Base-by-base conservation (phyloP, 495 filamentous ascomycete species). In the Talaromyces trachyspermus region DNA sequence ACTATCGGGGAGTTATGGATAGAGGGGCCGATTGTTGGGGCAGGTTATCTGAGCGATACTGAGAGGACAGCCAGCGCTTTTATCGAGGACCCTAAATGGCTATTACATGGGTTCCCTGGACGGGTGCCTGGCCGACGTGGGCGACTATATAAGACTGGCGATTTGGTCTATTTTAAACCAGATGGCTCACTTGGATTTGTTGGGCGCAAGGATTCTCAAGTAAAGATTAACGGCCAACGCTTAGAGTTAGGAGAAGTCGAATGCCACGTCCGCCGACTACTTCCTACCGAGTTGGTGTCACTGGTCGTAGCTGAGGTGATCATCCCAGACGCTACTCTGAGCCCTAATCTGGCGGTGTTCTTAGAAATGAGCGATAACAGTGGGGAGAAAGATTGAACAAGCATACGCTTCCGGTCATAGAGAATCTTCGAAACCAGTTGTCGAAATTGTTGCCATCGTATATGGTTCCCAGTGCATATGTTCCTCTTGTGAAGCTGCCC, bases 231-330 rank as follows among this genome's bases (percentile, higher is more conserved):
- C 5, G 76, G 76, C 4, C 75, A 78, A 49, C 59, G 75, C 6
- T 63, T 80, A 19, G 76, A 80, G 52, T 54, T 78, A 8, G 68
- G 61, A n/a, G 76, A 79, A 42, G 66, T 79, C 24, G 76, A 79
- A 55, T 63, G 71, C 48, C 66, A 72, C 5, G 75, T 75, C 8
- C 74, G 76, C 46, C 58, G 74, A 10, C 61, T 78, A 23, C 73
- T 77, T 49, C 54, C 76, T 9, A 65, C 59, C 2, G 74, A 78
- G 41, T 63, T 77, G 23, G 76, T 78, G 54, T 65, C 69, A 43
- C 63, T 68, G 39, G 50, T 76, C 1, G 14, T 35, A 15, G 49
- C 52, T 12, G 29, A 32, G 27, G 19, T 53, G 14, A 38, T 45
- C 17, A 46, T 32, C 6, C 51, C 47, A 27, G 3, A 15, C 1